These are phyloP conservation scores for Cladophialophora chaetospira DNA, from an alignment of 2,329 filamentous ascomycete species.

Conservation along the genomic window DNA sequence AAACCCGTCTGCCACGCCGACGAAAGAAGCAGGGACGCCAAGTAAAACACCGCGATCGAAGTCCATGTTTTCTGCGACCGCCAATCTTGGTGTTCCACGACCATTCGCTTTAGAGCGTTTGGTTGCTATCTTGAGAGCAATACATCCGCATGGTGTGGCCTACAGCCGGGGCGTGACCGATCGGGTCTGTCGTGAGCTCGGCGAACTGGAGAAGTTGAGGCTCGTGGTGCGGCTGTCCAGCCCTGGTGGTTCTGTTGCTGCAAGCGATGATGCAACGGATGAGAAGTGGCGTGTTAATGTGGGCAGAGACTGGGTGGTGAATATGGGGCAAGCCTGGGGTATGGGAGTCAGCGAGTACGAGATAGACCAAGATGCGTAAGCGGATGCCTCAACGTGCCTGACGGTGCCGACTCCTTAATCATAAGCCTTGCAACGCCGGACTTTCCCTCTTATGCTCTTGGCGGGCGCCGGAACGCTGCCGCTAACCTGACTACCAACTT, in stretches of 20 bases:
- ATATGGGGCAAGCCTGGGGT: slow-evolving; percentile 42
- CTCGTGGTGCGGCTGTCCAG: slow-evolving; percentile 47
- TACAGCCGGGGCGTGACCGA: slow-evolving; percentile 44
- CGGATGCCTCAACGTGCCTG: not conserved
- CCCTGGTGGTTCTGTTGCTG: slow-evolving; percentile 32
- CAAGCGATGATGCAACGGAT: slow-evolving; percentile 41
- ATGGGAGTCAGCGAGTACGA: slow-evolving; percentile 51
- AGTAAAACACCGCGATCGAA: slow-evolving; percentile 35
- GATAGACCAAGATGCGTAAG: slow-evolving; percentile 32
- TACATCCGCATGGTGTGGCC: slow-evolving; percentile 47
- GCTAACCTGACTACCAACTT: too few species aligned
- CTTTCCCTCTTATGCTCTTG: too few species aligned
- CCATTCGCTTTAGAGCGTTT: slow-evolving; percentile 50
- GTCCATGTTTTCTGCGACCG: slow-evolving; percentile 17
- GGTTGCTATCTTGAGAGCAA: slow-evolving; percentile 51
- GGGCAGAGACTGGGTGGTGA: slow-evolving; percentile 49
- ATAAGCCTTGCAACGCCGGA: not conserved
- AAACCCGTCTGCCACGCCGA: slow-evolving; percentile 11
- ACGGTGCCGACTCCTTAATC: too few species aligned
- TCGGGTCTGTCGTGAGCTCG: slow-evolving; percentile 48
- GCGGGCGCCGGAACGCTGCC: too few species aligned
- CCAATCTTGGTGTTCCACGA: slow-evolving; percentile 15
- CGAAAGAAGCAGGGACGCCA: slow-evolving; percentile 31
- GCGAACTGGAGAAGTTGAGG: slow-evolving; percentile 49
- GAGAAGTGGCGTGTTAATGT: slow-evolving; percentile 54